These are phyloP conservation scores for Epichloe baconii DNA, from an alignment of 2,329 filamentous ascomycete genomes.

Conservation along the genomic window DNA sequence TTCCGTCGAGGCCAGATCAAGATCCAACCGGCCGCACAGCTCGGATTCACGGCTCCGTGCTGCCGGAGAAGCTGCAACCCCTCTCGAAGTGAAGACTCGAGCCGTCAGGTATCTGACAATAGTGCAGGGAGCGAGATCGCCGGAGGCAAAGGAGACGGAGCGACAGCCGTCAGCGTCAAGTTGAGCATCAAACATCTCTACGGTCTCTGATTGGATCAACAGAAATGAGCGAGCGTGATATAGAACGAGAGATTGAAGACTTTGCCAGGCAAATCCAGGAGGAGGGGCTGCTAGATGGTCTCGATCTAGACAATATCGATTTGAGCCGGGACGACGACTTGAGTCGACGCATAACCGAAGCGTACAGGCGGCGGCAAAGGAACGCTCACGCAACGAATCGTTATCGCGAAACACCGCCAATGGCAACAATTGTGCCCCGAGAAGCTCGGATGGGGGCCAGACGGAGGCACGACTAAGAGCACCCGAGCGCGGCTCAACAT, in stretches of 20 bases:
- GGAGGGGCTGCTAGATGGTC: slow-evolving; percentile 74
- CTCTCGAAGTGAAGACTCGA: slow-evolving; percentile 14
- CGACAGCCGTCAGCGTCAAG: slow-evolving; percentile 40
- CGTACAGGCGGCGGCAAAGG: slow-evolving; percentile 67
- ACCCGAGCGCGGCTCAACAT: slow-evolving; percentile 18
- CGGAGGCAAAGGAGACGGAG: slow-evolving; percentile 26
- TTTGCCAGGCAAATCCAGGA: slow-evolving; percentile 82
- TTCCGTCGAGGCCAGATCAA: slow-evolving; percentile 20
- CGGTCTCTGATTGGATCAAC: slow-evolving; percentile 72
- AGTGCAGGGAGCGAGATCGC: slow-evolving; percentile 21
- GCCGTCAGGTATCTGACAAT: slow-evolving; percentile 20
- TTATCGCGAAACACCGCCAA: slow-evolving; percentile 14
- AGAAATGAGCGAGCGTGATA: slow-evolving; percentile 61
- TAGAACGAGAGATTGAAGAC: slow-evolving; percentile 80
- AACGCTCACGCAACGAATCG: slow-evolving; percentile 38
- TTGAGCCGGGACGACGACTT: slow-evolving; percentile 77
- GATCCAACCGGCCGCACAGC: slow-evolving; percentile 18
- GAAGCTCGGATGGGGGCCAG: slow-evolving; percentile 12
- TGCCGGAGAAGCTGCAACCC: slow-evolving; percentile 11
- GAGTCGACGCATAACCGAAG: slow-evolving; percentile 79
- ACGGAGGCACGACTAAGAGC: slow-evolving; percentile 17
- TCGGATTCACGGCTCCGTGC: slow-evolving; percentile 18
- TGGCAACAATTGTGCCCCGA: slow-evolving; percentile 30
- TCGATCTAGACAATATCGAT: slow-evolving; percentile 80
- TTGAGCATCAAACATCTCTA: slow-evolving; percentile 84